Conservation (phyloP, 2,329 filamentous ascomycete genomes). For the Fusarium falciforme region DNA sequence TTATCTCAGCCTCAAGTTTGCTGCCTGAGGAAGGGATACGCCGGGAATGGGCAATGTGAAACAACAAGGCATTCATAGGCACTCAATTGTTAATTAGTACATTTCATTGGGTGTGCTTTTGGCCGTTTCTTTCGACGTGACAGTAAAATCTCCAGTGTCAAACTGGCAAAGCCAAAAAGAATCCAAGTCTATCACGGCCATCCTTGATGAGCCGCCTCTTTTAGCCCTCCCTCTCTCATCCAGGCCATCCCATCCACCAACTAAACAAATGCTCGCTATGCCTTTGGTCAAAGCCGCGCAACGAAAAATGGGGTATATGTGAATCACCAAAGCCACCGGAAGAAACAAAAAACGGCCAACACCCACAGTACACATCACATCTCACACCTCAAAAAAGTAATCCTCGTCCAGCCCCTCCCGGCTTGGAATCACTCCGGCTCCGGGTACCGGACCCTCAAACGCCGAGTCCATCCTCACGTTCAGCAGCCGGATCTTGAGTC, state of each 20-base stretch:
- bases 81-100: not conserved
- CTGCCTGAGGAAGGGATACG: not conserved
- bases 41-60: not conserved
- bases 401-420: constrained; percentile 90
- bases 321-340: constrained; percentile 34
- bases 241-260: not conserved
- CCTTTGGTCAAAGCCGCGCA: constrained; percentile 13
- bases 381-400: constrained; percentile 86
- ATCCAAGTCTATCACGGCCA: not conserved
- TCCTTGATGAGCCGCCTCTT: not conserved
- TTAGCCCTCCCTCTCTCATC: constrained; percentile 3
- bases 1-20: not conserved
- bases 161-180: not conserved
- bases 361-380: not conserved
- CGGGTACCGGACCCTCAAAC: constrained; percentile 74
- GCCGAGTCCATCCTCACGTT: constrained; percentile 88
- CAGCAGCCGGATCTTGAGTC: constrained; percentile 89
- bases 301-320: constrained; percentile 36
- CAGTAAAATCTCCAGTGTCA: not conserved
- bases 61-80: not conserved
- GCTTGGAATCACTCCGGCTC: constrained; percentile 80
- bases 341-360: constrained; percentile 30
- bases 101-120: not conserved
- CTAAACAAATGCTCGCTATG: constrained; percentile 37
- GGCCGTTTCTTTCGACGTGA: not conserved